These are phyloP conservation scores for Phalaenopsis hybrid DNA, from an alignment of 116 monocot genomes.

Conservation along the genomic window DNA sequence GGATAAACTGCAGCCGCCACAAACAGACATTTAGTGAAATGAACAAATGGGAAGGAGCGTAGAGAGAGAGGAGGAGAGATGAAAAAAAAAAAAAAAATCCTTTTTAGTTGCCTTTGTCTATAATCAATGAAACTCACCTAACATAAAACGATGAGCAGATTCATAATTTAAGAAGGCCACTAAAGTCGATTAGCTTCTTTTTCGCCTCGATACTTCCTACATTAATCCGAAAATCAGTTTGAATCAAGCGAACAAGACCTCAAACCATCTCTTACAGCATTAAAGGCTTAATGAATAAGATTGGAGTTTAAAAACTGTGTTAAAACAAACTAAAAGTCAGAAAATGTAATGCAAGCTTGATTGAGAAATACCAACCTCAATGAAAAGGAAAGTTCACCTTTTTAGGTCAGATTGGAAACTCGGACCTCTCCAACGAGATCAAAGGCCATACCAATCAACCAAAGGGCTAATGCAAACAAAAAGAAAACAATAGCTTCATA, in stretches of 20 bases:
- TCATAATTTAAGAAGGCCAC: neutral
- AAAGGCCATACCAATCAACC: neutral
- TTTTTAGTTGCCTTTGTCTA: neutral
- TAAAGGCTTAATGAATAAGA: neutral
- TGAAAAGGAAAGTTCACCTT: neutral
- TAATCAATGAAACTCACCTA: neutral
- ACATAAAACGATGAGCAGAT: neutral
- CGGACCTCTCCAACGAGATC: neutral
- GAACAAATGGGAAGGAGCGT: neutral
- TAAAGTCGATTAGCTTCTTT: neutral
- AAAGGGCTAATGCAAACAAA: neutral
- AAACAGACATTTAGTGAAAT: neutral
- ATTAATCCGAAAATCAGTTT: neutral
- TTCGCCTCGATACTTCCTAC: neutral
- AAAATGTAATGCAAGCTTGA: neutral
- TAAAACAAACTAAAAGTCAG: neutral
- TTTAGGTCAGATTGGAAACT: neutral
- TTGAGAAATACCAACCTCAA: neutral
- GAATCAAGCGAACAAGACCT: neutral
- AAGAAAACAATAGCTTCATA: neutral
- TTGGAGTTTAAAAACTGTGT: neutral
- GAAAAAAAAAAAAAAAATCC: too few species aligned
- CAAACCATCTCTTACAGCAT: neutral
- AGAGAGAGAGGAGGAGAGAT: neutral
- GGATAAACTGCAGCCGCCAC: too few species aligned